Evolutionary conservation across 2,329 filamentous ascomycete genomes (phyloP), one percentile per base, ranked within the genome.

Genomic region (Aspergillus hiratsukae): DNA sequence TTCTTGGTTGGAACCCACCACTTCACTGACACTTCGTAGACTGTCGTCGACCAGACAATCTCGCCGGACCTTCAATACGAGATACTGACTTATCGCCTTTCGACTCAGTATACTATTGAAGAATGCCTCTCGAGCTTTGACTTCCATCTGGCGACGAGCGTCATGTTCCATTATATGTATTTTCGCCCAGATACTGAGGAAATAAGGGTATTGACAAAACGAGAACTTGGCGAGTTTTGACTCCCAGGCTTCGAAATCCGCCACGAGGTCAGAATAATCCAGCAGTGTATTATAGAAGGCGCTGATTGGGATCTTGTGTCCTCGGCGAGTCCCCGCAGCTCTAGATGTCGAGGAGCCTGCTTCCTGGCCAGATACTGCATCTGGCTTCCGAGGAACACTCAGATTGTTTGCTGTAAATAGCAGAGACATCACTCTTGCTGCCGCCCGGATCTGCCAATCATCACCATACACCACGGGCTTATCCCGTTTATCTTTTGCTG

Each of bases 121-220:
- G 72, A 96, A 96, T 2, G 91, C 91, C 68, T 96, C 90, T 51
- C 91, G 83, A 9, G 91, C 91, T 71, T 91, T 93, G 61, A 85
- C 86, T 67, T 91, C 87, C 91, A 96, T 96, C 72, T 96, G 91
- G 7, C 91, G 84, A 60, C 87, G 85, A 7, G 91, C 90, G 72
- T 97, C 92, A 66, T 95, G 84, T 68, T 96, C 91, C 65, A 96
- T 79, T 49, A 96, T 93, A 61, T 88, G 88, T 57, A 94, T 96
- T 73, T 97, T 97, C 28, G 91, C 88, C 79, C 90, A 92, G 61
- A 97, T 91, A 59, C 91, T 96, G 43, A 97, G 80, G 63, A 96
- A 87, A 66, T 96, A 95, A 0, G 92, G 91, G 66, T 95, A 96
- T 69, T 96, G 90, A 69, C 91, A 96, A 68, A 97, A 96, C 0